A percentile compares a stretch with the other conserved stretches of the same genome.
Conservation (phyloP, 306 rosid species). For the Cicer judaicum region DNA sequence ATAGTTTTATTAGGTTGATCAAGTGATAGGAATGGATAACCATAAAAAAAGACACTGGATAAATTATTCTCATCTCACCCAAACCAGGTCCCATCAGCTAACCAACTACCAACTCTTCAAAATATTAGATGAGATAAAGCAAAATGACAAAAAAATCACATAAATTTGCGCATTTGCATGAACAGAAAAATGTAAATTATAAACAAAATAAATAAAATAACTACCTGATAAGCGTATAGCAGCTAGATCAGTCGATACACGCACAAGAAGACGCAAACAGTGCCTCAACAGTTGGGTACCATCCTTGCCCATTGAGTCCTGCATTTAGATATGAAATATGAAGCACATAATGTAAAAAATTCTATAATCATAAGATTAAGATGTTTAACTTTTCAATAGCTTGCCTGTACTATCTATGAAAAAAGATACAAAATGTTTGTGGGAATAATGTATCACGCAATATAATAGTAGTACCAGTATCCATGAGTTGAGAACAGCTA, state of each 20-base stretch:
- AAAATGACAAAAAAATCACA: background rate
- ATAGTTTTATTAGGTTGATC: conserved; percentile 29
- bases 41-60: conserved; percentile 18
- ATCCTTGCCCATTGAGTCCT: conserved; percentile 99
- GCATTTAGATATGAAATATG: conserved; percentile 38
- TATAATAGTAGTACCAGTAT: conserved; percentile 76
- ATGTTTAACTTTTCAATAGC: conserved; percentile 1
- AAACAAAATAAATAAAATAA: conserved; percentile 19
- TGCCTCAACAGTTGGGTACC: conserved; percentile 98
- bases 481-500: conserved; percentile 87
- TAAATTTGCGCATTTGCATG: background rate
- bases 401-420: conserved; percentile 11
- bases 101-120: conserved; percentile 24
- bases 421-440: conserved; percentile 9
- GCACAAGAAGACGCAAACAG: conserved; percentile 98
- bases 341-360: conserved; percentile 42
- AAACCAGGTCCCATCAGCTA: conserved; percentile 36
- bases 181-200: conserved; percentile 13
- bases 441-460: conserved; percentile 29
- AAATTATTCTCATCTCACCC: conserved; percentile 20
- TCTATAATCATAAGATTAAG: conserved; percentile 31
- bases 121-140: conserved; percentile 19
- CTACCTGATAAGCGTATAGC: conserved; percentile 96
- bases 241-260: conserved; percentile 84
- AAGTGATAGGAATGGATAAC: conserved; percentile 28